Base-by-base conservation (phyloP, 2,329 filamentous ascomycete genomes). In the Aspergillus costaricaensis region DNA sequence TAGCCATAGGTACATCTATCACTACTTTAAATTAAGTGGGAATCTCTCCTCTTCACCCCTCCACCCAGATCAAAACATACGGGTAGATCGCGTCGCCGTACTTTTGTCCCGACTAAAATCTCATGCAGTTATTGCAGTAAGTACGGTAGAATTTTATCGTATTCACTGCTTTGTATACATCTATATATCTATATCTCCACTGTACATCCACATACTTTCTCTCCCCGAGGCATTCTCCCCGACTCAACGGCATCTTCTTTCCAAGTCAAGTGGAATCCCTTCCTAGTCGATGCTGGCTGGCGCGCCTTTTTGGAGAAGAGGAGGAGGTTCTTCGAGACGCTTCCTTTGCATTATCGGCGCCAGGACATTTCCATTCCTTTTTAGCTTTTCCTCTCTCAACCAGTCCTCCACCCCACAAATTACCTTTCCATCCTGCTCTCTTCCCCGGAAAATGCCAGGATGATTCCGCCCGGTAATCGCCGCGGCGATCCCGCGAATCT, bases 401-500 rank as follows among this genome's bases (percentile, higher is more conserved):
- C 23, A 21, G 12, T 15, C 41, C 21, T 21, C 10, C 17, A 12
- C 41, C 17, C 41, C 41, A 44, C 41, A 14, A 44, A 44, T 44
- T 14, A 23, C 14, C 41, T 12, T 19, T 44, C 17, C 17, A 44
- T 12, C 21, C 41, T 21, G 41, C 17, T 10, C 19, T 25, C 10
- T 25, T 25, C 19, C 12, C 43, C 43, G 14, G 30, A 57, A 43
- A 44, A 62, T 62, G 61, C 41, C 58, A 63, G 51, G 44, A 63
- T 63, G 61, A 44, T 56, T 52, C 57, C 55, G 32, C 53, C 47
- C 44, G 49, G 50, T 58, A 62, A 60, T 59, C 60, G 49, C 25
- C 60, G 53, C 19, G 38, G 52, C 49, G 54, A 62, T 54, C 54
- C 54, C 44, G 30, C 57, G 9, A 50, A 50, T 17, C 47, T 50